phyloP scores from a whole-genome alignment of 2,329 filamentous ascomycete species.

The Sporothrix curviconia region DNA sequence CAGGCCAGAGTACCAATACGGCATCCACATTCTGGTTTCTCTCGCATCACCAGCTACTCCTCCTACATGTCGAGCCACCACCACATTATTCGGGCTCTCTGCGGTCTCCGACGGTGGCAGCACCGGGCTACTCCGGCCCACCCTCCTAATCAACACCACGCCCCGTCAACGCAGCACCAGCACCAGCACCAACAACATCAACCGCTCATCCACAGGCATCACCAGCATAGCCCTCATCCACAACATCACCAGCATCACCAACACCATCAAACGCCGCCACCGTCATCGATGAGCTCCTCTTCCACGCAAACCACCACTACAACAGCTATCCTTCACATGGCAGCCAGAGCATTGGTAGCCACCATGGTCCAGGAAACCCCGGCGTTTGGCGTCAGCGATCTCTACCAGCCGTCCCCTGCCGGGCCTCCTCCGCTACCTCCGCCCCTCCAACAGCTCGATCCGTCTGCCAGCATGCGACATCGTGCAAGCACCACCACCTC shows the following conservation, averaged over 20 bases:
- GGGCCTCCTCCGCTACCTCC: slow-evolving; percentile 8
- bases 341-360: neutral
- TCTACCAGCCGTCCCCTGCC: slow-evolving; percentile 19
- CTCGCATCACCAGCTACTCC: neutral
- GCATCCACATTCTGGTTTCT: neutral
- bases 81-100: slow-evolving; percentile 15
- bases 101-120: slow-evolving; percentile 13
- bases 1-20: too few relatives aligned
- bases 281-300: neutral
- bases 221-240: neutral
- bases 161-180: neutral
- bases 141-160: slow-evolving; percentile 18
- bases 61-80: slow-evolving; percentile 5
- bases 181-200: neutral
- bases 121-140: slow-evolving; percentile 19
- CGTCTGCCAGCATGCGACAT: slow-evolving; percentile 23
- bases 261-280: neutral
- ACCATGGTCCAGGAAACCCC: slow-evolving; percentile 5
- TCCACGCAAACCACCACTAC: neutral
- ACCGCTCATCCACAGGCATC: too few relatives aligned
- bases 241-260: neutral
- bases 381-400: slow-evolving; percentile 16
- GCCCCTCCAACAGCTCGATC: neutral
- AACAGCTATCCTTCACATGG: neutral
- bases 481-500: too few relatives aligned